A percentile compares a stretch with the other conserved stretches of the same genome.
phyloP scores from a whole-genome alignment of 176 grass and related monocot species.

The Avena atlantica region DNA sequence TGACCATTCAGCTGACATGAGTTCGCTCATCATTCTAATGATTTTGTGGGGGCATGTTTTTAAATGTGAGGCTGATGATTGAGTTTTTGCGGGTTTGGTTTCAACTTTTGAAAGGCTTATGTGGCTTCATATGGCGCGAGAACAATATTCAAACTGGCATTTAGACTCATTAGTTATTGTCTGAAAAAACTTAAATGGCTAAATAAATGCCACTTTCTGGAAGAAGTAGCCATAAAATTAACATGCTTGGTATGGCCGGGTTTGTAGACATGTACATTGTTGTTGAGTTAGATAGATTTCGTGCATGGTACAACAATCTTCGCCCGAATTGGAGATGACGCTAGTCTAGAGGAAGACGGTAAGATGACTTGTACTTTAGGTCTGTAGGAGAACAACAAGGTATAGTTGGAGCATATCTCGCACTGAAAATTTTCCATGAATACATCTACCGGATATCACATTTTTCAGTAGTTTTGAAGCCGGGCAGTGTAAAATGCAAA shows the following conservation, averaged over 20 bases:
- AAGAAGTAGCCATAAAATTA: not conserved
- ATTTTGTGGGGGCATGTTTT: not conserved
- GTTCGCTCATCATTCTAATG: conserved; percentile 26
- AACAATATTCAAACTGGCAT: conserved; percentile 11
- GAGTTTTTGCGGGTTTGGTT: conserved; percentile 19
- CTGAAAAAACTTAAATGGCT: not conserved
- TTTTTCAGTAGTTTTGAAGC: not conserved
- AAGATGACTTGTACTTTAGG: not conserved
- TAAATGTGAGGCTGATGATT: not conserved
- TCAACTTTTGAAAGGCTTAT: conserved; percentile 26
- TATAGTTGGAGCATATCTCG: not conserved
- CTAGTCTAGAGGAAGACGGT: not conserved
- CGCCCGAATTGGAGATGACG: not conserved
- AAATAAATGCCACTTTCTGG: not conserved
- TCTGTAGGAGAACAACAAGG: not conserved
- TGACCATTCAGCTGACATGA: not conserved
- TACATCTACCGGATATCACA: not conserved
- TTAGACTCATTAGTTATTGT: conserved; percentile 10
- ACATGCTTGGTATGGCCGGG: not conserved
- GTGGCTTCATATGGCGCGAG: not conserved
- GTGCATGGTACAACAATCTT: not conserved
- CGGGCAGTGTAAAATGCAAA: not conserved
- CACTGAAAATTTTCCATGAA: not conserved
- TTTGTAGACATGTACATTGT: not conserved
- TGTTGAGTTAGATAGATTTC: not conserved